Evolutionary conservation across 2,329 filamentous ascomycete species (phyloP), one percentile per base, ranked within the genome.

Genomic region (Aaosphaeria pasadenensis): DNA sequence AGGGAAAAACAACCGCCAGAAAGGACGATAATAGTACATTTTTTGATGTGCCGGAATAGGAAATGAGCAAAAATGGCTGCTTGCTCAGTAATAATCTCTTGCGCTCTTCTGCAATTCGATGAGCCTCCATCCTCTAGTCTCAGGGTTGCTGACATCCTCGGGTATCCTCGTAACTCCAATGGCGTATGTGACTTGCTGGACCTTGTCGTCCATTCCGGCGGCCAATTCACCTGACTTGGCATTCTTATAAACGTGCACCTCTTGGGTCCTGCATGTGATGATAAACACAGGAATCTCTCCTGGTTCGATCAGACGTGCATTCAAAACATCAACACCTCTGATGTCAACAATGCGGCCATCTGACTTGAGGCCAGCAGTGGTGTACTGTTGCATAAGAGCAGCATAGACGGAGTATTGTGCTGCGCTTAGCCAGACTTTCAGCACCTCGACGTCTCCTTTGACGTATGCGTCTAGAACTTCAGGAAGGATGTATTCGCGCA

Each of bases 101-200:
- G 89, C 92, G 71, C 90, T 95, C 85, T 99, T 99, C 74, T 99
- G 94, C 78, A 99, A 84, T 77, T 99, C 94, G 67, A 99, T 97
- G 71, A 99, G 77, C 64, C 92, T 86, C 94, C 94, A 99, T 31
- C 94, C 94, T 66, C 91, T 83, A 7, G 94, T 99, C 76, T 99
- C 94, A 2, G 91, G 89, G 71, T 99, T 97, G 77, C 86, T 92
- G 58, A 97, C 92, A 60, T 99, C 94, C 68, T 99, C 94, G 2
- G 94, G 86, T 51, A 95, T 85, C 56, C 94, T 81, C 4, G 94
- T 99, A 51, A 99, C 88, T 61, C 94, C 94, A 59, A 99, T 97
- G 54, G 92, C 94, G 66, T 99, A 99, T 2, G 94, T 97, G 58
- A 99, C 94, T 59, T 96, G 85, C 74, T 99, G 94, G 28, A 99